Percentiles rank a stretch among this genome's conserved stretches.
Evolutionary conservation across 2,329 filamentous ascomycete genomes (phyloP).

Genomic region (Aspergillus versicolor): DNA sequence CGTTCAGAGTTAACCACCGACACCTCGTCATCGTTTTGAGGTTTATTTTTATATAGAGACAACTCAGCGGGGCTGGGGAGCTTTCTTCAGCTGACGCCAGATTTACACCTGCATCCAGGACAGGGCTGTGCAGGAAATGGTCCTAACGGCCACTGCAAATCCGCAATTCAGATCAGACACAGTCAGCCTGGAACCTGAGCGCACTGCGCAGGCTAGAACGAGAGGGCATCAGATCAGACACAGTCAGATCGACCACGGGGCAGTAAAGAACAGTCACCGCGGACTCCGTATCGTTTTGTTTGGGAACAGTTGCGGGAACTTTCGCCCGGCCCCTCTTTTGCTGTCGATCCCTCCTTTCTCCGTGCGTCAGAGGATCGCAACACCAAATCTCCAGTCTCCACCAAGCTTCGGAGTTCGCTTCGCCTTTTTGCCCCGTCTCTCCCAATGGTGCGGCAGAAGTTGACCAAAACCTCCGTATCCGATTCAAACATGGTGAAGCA

Average conservation of each 20-base stretch:
- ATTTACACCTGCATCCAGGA: neutral
- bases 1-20: too few relatives aligned
- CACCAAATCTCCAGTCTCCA: neutral
- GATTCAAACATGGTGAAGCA: neutral
- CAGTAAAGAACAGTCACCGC: neutral
- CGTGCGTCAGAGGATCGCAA: neutral
- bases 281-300: neutral
- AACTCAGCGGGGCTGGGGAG: neutral
- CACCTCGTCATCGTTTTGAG: neutral
- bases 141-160: neutral
- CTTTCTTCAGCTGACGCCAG: neutral
- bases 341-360: constrained; percentile 1
- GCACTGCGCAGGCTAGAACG: neutral
- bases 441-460: neutral
- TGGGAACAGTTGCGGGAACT: constrained; percentile 1
- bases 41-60: neutral
- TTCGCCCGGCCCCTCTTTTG: neutral
- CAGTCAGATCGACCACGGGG: neutral
- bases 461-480: neutral
- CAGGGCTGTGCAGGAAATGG: neutral
- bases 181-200: neutral
- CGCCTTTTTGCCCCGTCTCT: neutral
- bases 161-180: too few relatives aligned
- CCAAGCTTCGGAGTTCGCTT: neutral
- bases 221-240: neutral